These are phyloP conservation scores for Pseudomonodictys pantanalensis DNA, from an alignment of 495 filamentous ascomycete species.

Conservation along the genomic window DNA sequence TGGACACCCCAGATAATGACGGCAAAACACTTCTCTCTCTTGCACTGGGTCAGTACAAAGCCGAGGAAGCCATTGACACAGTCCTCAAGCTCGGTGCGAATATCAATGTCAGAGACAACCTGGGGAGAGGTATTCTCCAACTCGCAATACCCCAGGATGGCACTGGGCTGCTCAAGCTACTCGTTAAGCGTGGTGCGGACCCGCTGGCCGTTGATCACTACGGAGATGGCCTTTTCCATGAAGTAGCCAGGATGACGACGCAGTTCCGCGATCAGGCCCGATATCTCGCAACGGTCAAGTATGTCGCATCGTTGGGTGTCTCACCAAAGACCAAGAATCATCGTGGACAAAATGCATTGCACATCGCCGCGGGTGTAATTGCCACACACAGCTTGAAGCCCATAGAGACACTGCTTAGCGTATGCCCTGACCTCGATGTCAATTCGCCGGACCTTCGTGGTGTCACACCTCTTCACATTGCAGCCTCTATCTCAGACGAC, in stretches of 20 bases:
- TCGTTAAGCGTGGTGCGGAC: neutral
- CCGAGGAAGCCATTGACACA: neutral
- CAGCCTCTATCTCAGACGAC: conserved; percentile 4
- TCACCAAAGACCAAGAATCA: no score
- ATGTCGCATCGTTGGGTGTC: no score
- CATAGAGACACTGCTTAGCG: neutral
- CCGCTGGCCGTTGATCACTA: neutral
- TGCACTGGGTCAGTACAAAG: neutral
- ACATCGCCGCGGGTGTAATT: neutral
- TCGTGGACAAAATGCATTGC: neutral
- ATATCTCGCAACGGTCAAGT: neutral
- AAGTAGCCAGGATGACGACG: neutral
- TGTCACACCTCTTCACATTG: conserved; percentile 21
- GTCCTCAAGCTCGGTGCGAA: neutral
- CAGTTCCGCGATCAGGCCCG: neutral
- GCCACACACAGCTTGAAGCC: no score
- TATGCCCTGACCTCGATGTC: neutral
- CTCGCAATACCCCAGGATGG: neutral
- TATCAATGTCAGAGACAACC: neutral
- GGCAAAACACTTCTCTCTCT: neutral
- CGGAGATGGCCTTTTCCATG: conserved; percentile 4
- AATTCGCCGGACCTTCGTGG: conserved; percentile 8
- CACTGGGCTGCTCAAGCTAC: neutral
- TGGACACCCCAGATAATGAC: neutral
- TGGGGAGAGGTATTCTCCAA: neutral